Evolutionary conservation across 2,329 filamentous ascomycete species (phyloP), one percentile per base, ranked within the genome.

Genomic region (Sclerotiophoma versabilis): DNA sequence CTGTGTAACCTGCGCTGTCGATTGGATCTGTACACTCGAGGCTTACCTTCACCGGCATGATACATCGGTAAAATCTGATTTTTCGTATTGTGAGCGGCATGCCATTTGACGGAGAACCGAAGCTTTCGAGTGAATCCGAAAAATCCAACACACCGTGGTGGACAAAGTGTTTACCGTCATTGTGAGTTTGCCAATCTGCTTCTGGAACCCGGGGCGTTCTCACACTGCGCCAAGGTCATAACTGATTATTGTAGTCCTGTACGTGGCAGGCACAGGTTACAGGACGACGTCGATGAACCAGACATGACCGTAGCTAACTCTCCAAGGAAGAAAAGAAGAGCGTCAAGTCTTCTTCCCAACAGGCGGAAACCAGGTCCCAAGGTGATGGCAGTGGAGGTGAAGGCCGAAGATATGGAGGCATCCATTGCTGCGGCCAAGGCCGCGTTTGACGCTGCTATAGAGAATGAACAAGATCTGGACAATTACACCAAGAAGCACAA

Each of bases 291-390:
- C 33, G 63, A 68, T 49, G 60, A 59, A 54, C 58, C 56, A 52
- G 59, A 54, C 54, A 72, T 69, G 68, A 60, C 58, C 27, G 47
- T 57, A 59, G 63, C 69, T 71, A 61, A 73, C 64, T 68, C 63
- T 37, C 66, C 59, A 49, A 72, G 67, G 56, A 75, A 75, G 63
- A 72, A 66, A 58, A 71, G 66, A 62, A 65, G 71, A 48, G 60
- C 60, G 7, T 58, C 48, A 5, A 69, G 66, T 47, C 64, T 62
- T 27, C 42, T 43, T 34, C 63, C 49, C 1, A 52, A 41, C 20
- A 38, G 25, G 3, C 33, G 41, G 9, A 51, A 44, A 17, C 20
- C 38, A 49, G 51, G 11, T 49, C 8, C 57, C 22, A 64, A 56
- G 39, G 46, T 47, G 22, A 45, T 62, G n/a, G 42, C 59, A 23